A percentile compares a stretch with the other conserved stretches of the same genome.
phyloP scores from a whole-genome alignment of 1,139 yeast genomes.

The Saccharomycopsis phalli region DNA sequence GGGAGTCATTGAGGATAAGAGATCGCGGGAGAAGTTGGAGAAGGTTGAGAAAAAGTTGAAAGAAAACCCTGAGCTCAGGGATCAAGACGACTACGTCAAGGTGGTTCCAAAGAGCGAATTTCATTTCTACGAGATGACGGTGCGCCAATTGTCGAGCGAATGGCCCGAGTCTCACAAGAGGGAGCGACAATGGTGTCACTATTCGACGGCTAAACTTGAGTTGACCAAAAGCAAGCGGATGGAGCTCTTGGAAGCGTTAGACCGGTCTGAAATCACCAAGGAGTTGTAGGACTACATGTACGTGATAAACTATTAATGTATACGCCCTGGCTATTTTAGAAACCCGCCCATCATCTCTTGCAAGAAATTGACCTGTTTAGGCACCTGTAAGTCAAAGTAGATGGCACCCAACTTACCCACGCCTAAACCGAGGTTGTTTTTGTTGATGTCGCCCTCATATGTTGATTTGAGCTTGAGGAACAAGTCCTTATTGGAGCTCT shows the following conservation, averaged over 20 bases:
- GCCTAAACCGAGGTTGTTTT: slow-evolving; percentile 32
- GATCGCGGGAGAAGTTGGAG: slow-evolving; percentile 57
- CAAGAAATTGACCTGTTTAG: slow-evolving; percentile 56
- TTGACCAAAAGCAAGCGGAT: slow-evolving; percentile 52
- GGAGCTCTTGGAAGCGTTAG: slow-evolving; percentile 60
- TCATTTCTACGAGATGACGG: slow-evolving; percentile 72
- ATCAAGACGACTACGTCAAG: slow-evolving; percentile 16
- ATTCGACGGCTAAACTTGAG: slow-evolving; percentile 62
- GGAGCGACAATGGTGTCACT: slow-evolving; percentile 67
- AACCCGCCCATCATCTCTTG: slow-evolving; percentile 85
- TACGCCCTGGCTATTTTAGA: slow-evolving; percentile 30
- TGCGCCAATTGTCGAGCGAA: slow-evolving; percentile 42
- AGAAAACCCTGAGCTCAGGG: slow-evolving; percentile 21
- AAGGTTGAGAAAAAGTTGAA: slow-evolving; percentile 25
- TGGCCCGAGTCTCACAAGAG: slow-evolving; percentile 73
- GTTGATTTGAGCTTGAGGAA: slow-evolving; percentile 46
- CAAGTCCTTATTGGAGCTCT: slow-evolving; percentile 42
- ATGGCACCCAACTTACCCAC: slow-evolving; percentile 45
- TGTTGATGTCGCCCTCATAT: slow-evolving; percentile 33
- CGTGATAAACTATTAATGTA: too few relatives aligned
- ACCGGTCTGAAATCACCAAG: slow-evolving; percentile 32
- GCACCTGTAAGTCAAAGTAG: slow-evolving; percentile 51
- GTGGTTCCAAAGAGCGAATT: slow-evolving; percentile 65
- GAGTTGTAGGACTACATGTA: too few relatives aligned
- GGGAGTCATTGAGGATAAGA: slow-evolving; percentile 59